Evolutionary conservation across 2,329 filamentous ascomycete genomes (phyloP).

Genomic region (Leptographium flavum): DNA sequence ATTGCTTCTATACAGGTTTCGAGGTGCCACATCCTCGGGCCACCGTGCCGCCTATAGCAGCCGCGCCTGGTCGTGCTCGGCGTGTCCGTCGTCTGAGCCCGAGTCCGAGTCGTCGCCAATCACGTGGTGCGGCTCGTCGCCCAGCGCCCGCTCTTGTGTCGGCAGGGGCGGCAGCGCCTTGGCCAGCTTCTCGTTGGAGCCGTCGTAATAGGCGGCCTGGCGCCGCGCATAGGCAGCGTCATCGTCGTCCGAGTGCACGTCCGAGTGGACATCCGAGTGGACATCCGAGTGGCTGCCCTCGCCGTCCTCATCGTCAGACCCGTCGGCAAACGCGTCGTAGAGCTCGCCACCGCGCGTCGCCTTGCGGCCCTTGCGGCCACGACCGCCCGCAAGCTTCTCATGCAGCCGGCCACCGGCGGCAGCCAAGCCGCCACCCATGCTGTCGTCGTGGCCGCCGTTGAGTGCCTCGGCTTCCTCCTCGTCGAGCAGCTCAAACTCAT

Average conservation of each 20-base stretch:
- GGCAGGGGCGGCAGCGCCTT: not conserved
- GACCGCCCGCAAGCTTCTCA: conserved; percentile 22
- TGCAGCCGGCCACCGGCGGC: not conserved
- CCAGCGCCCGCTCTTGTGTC: not conserved
- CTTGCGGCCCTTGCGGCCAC: conserved; percentile 25
- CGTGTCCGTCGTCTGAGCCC: conserved; percentile 24
- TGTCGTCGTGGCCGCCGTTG: conserved; percentile 18
- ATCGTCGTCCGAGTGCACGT: conserved; percentile 46
- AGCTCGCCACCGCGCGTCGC: conserved; percentile 64
- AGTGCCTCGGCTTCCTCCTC: conserved; percentile 57
- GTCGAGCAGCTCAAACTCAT: conserved; percentile 88
- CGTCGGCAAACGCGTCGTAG: conserved; percentile 94
- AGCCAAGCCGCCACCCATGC: not conserved
- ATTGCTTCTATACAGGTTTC: no score
- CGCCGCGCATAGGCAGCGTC: conserved; percentile 22
- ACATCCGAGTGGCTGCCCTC: conserved; percentile 27
- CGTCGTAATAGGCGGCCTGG: conserved; percentile 15
- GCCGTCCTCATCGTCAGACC: conserved; percentile 59
- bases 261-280: conserved; percentile 18
- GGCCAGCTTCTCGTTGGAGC: conserved; percentile 9
- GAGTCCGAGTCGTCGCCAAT: conserved; percentile 31
- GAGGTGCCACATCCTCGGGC: not conserved
- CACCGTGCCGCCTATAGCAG: conserved; percentile 2
- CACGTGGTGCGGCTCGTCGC: conserved; percentile 32
- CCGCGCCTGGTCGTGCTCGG: conserved; percentile 8